Base-by-base conservation (phyloP, 2,329 filamentous ascomycete species). In the Penicillium sp. region DNA sequence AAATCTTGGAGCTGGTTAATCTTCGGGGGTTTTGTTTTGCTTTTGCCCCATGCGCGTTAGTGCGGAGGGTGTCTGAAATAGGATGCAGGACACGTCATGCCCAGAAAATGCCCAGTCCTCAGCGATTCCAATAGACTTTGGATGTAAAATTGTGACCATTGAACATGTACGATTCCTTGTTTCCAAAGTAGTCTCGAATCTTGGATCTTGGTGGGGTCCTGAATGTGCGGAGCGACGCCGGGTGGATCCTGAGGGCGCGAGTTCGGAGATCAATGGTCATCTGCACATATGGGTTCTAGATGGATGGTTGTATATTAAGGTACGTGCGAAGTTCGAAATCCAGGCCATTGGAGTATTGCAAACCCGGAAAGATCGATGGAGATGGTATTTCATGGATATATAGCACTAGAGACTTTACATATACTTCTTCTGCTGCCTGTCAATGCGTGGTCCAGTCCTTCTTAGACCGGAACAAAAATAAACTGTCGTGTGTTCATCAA, bases 11-110 rank as follows among this genome's bases (percentile, higher is more conserved):
- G 24, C 42, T 49, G 44, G 49, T 43, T 42, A 48, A 49, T 47
- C 16, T 6, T 49, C 51, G 53, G 45, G 45, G 52, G 24, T 51
- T 58, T 57, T 52, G 60, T 63, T 63, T 61, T 62, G 56, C 33
- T 61, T 61, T 62, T 61, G 38, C 59, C 60, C 47, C 47, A 54
- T 59, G 43, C 49, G 55, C 50, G 50, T 55, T 55, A 59, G 54
- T 53, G 49, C 49, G 31, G 47, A 42, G 44, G 44, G 36, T 38
- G 44, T 29, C 48, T 26, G 23, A 46, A 51, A 41, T 23, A 42
- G 36, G 28, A 38, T 9, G 43, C 23, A 34, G 42, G 29, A 31
- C 39, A 43, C 45, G 38, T 38, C 23, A 36, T 36, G 33, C 24
- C 24, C 24, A 26, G n/a, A 6, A 2, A 16, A 9, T 23, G 36